A percentile compares a stretch with the other conserved stretches of the same genome.
Conservation (phyloP, 495 filamentous ascomycete species). For the Podospora pseudoanserina region DNA sequence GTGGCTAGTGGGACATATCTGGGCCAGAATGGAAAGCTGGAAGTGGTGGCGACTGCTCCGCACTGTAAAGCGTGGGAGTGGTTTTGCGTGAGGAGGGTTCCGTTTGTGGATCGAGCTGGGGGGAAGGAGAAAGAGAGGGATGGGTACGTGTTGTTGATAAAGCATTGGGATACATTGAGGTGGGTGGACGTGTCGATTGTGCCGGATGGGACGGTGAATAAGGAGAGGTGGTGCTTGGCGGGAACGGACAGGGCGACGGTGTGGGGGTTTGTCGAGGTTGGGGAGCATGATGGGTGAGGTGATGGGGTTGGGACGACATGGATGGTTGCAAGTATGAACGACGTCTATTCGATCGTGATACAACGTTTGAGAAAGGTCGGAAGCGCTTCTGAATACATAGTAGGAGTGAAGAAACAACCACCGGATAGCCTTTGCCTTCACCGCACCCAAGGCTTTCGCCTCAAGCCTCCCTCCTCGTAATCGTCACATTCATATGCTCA, state of each 20-base stretch:
- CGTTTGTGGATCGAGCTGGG: background rate
- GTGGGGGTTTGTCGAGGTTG: conserved; percentile 3
- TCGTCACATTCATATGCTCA: conserved; percentile 13
- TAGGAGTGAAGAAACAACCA: background rate
- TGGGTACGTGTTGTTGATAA: background rate
- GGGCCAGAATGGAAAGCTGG: background rate
- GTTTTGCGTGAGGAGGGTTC: background rate
- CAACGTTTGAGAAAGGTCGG: background rate
- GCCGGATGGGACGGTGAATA: background rate
- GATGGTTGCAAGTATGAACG: no score
- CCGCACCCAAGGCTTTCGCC: no score
- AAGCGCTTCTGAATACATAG: background rate
- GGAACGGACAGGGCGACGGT: background rate
- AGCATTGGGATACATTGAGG: background rate
- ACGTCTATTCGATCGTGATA: background rate
- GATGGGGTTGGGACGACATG: background rate
- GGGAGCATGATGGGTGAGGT: background rate
- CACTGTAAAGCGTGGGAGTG: background rate
- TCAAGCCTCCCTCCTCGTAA: conserved; percentile 6
- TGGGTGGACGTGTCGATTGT: background rate
- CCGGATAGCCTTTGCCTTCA: background rate
- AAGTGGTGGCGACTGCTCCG: background rate
- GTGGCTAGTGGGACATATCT: background rate
- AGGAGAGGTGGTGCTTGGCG: background rate
- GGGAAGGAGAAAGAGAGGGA: background rate